Evolutionary conservation across 108 stramenopile species (phyloP).

Genomic region (Discostella stelligeroides): DNA sequence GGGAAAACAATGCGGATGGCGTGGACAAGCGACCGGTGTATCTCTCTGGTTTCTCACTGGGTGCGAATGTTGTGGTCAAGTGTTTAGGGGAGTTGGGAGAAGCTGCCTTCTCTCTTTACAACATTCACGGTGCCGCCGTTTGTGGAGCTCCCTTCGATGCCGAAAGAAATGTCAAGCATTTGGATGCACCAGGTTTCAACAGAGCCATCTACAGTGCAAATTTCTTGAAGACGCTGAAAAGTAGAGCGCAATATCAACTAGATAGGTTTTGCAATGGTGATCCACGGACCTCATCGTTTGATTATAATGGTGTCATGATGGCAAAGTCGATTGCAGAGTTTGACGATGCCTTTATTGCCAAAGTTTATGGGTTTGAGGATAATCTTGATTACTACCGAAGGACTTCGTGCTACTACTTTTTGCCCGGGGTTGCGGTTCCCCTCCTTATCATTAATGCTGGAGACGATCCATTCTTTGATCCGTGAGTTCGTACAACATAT

Average conservation of each 20-base stretch:
- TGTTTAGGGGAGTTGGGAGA: conserved; percentile 78
- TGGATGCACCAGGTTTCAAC: conserved; percentile 70
- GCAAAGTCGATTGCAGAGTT: conserved; percentile 75
- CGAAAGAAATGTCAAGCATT: conserved; percentile 34
- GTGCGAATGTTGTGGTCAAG: conserved; percentile 89
- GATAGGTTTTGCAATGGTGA: conserved; percentile 46
- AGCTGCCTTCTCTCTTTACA: conserved; percentile 42
- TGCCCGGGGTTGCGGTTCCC: conserved; percentile 70
- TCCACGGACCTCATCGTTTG: conserved; percentile 40
- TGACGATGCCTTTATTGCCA: conserved; percentile 71
- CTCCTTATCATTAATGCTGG: conserved; percentile 66
- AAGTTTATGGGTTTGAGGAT: conserved; percentile 73
- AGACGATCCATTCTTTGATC: conserved; percentile 84
- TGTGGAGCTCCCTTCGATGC: conserved; percentile 85
- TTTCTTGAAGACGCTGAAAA: conserved; percentile 62
- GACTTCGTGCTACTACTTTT: conserved; percentile 50
- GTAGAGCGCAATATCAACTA: conserved; percentile 50
- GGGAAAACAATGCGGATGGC: conserved; percentile 16
- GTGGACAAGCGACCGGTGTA: conserved; percentile 64
- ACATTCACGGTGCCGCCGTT: conserved; percentile 83
- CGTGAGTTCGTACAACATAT: conserved; percentile 20
- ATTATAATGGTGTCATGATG: conserved; percentile 47
- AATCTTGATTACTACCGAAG: conserved; percentile 80
- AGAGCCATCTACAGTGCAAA: conserved; percentile 57
- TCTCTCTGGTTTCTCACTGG: conserved; percentile 88